Conservation (phyloP, 2,329 filamentous ascomycete genomes). For the Epichloe uncinata region DNA sequence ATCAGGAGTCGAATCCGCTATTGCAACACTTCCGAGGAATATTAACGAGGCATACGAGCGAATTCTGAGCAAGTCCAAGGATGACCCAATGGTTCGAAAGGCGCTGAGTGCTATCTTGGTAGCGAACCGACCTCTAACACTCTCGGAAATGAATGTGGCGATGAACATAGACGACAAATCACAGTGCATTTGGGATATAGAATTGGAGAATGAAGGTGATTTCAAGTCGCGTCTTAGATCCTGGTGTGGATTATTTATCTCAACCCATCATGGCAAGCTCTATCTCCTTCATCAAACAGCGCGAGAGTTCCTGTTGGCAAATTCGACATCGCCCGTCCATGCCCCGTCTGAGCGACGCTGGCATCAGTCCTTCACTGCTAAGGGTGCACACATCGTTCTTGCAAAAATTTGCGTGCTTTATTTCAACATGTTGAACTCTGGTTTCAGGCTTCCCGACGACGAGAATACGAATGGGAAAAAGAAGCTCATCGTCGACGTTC, state of each 20-base stretch:
- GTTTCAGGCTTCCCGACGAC: too few species aligned
- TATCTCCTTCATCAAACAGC: conserved; percentile 21
- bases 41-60: neutral
- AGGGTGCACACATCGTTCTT: too few species aligned
- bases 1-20: too few species aligned
- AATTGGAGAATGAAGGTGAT: too few species aligned
- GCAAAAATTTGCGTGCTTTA: too few species aligned
- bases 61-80: neutral
- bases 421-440: too few species aligned
- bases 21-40: conserved; percentile 8
- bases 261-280: conserved; percentile 13
- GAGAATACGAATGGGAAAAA: too few species aligned
- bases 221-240: too few species aligned
- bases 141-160: too few species aligned
- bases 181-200: too few species aligned
- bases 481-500: too few species aligned
- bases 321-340: conserved; percentile 4
- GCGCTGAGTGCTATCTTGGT: neutral
- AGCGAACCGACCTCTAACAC: conserved; percentile 1
- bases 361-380: neutral
- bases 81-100: neutral
- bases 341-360: conserved; percentile 1
- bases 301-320: conserved; percentile 17
- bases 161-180: too few species aligned
- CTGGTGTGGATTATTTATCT: conserved; percentile 12